Conservation (phyloP, 2,329 filamentous ascomycete species). For the Cercospora janseana region DNA sequence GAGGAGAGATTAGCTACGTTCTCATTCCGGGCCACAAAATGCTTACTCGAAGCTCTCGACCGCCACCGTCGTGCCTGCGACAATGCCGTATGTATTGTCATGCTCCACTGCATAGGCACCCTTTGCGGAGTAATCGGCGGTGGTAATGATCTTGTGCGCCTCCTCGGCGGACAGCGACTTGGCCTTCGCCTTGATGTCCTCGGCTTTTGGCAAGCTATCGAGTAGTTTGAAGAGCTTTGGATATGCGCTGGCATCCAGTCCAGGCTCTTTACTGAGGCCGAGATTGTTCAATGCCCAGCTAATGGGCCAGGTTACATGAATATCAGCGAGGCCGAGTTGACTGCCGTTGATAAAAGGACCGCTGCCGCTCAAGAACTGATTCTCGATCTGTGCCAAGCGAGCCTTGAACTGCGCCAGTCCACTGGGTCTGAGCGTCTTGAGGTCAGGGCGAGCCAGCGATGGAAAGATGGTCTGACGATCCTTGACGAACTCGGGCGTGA, state of each 20-base stretch:
- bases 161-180: conserved; percentile 30
- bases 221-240: conserved; percentile 31
- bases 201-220: conserved; percentile 27
- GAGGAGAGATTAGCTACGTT: conserved; percentile 8
- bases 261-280: conserved; percentile 25
- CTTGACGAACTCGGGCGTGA: conserved; percentile 30
- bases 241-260: conserved; percentile 27
- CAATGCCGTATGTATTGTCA: conserved; percentile 27
- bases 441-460: conserved; percentile 27
- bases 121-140: conserved; percentile 21
- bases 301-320: conserved; percentile 31
- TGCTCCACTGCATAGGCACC: conserved; percentile 19
- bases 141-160: conserved; percentile 28
- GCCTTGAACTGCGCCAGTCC: conserved; percentile 27
- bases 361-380: conserved; percentile 21
- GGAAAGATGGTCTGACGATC: conserved; percentile 33
- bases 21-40: background rate
- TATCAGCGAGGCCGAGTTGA: conserved; percentile 29
- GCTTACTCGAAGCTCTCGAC: conserved; percentile 35
- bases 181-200: conserved; percentile 12
- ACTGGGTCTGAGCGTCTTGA: conserved; percentile 25
- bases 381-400: conserved; percentile 27
- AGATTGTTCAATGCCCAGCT: conserved; percentile 30
- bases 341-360: conserved; percentile 30
- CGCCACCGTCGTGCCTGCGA: conserved; percentile 25